Conservation (phyloP, 495 filamentous ascomycete species). For the Tuber aestivum region DNA sequence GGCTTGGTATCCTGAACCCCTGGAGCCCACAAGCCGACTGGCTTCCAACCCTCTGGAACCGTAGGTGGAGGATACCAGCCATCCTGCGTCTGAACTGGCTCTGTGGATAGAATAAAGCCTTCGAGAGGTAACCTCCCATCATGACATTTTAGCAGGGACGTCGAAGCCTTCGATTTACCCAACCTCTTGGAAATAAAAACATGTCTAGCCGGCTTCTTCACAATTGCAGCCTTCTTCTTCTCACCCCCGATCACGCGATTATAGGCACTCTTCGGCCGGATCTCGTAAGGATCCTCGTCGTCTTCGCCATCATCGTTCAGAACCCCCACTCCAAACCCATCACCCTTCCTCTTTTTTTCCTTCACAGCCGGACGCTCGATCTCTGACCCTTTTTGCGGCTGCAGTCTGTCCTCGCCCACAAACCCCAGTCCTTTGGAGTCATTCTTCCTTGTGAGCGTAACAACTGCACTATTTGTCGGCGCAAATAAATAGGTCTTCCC, state of each 20-base stretch:
- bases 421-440: constrained; percentile 81
- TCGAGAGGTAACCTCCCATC: constrained; percentile 81
- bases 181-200: constrained; percentile 74
- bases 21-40: constrained; percentile 45
- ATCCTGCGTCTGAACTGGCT: constrained; percentile 51
- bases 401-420: constrained; percentile 59
- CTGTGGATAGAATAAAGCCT: constrained; percentile 70
- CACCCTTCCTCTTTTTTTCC: constrained; percentile 50
- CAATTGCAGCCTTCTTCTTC: constrained; percentile 62
- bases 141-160: constrained; percentile 69
- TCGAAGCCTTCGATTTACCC: constrained; percentile 51
- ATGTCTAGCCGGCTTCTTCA: constrained; percentile 54
- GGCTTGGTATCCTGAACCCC: constrained; percentile 41
- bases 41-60: constrained; percentile 72
- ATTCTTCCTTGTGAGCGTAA: constrained; percentile 67
- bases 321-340: constrained; percentile 80
- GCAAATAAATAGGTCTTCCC: constrained; percentile 71
- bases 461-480: constrained; percentile 74
- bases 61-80: constrained; percentile 66
- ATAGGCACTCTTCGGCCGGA: constrained; percentile 88
- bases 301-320: constrained; percentile 96
- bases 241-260: constrained; percentile 76
- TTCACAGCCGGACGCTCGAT: constrained; percentile 42
- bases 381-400: constrained; percentile 19
- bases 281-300: constrained; percentile 89